Evolutionary conservation across 2,329 filamentous ascomycete genomes (phyloP), one percentile per base, ranked within the genome.

Genomic region (Chaetomium sp.): DNA sequence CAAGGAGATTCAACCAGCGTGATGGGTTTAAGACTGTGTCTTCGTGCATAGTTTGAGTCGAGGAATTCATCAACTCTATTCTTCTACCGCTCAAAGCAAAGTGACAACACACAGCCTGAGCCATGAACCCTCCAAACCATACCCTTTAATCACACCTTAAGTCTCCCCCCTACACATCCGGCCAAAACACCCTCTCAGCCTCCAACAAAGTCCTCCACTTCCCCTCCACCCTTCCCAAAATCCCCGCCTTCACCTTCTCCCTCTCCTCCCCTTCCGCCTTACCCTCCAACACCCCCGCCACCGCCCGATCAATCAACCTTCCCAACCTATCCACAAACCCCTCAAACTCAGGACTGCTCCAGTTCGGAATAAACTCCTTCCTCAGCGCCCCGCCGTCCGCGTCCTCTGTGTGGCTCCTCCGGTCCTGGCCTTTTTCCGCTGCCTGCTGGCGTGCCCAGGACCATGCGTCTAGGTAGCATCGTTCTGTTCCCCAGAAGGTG

Each of bases 401-500:
- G 64, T 87, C 84, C n/a, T 67, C 64, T n/a, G 62, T 59, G 33
- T 54, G 59, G 54, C 19, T 42, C 49, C 2, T 34, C 48, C 4
- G 33, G 34, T 27, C 19, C n/a, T 32, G 7, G 1, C 43, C 33
- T 1, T 51, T 59, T 12, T 59, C 59, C 1, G 64, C 61, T 14
- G 71, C 66, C 62, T 76, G 70, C n/a, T 66, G 60, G 59, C 68
- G 73, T 3, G 78, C 77, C 67, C 75, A 79, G 8, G 72, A 74
- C 84, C 84, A 86, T 10, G 82, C 77, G 41, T 79, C 74, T 14
- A 85, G 66, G 65, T 86, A 86, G 57, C 77, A 79, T 47, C 76
- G 81, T 70, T 92, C 88, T 1, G 85, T 89, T n/a, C 82, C 84
- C 84, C 86, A 91, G 32, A 91, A 79, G n/a, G 88, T 77, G 2